These are phyloP conservation scores for Leptographium radiaticola DNA, from an alignment of 2,329 filamentous ascomycete species.

Conservation along the genomic window DNA sequence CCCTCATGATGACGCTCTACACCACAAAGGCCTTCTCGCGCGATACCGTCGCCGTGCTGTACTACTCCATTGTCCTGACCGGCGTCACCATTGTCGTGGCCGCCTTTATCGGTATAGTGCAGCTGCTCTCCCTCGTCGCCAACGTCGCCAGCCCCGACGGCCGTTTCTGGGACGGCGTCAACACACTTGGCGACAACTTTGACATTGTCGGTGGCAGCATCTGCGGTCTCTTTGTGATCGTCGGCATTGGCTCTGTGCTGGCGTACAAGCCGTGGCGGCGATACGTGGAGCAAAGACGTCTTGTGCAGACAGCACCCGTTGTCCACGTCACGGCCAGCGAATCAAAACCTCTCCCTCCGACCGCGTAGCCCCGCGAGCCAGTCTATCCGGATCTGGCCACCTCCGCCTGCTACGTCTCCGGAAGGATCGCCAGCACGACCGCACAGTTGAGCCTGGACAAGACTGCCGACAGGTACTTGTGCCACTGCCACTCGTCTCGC, in stretches of 20 bases:
- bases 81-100: slow-evolving; percentile 73
- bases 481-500: slow-evolving; percentile 18
- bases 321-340: too few relatives aligned
- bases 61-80: slow-evolving; percentile 84
- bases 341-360: too few relatives aligned
- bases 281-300: slow-evolving; percentile 21
- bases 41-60: slow-evolving; percentile 79
- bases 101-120: slow-evolving; percentile 72
- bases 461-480: slow-evolving; percentile 19
- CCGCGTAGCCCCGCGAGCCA: too few relatives aligned
- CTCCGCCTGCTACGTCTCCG: slow-evolving; percentile 17
- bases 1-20: slow-evolving; percentile 90
- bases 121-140: slow-evolving; percentile 65
- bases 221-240: slow-evolving; percentile 70
- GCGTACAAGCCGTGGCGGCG: slow-evolving; percentile 69
- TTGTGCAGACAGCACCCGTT: too few relatives aligned
- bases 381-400: slow-evolving; percentile 3
- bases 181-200: slow-evolving; percentile 63
- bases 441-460: slow-evolving; percentile 16
- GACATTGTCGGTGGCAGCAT: slow-evolving; percentile 80
- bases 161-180: slow-evolving; percentile 82
- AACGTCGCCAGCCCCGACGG: slow-evolving; percentile 64
- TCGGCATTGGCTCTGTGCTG: slow-evolving; percentile 60
- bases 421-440: slow-evolving; percentile 17
- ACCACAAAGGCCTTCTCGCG: slow-evolving; percentile 65